Evolutionary conservation across 2,329 filamentous ascomycete genomes (phyloP), one percentile per base, ranked within the genome.

Genomic region (Ophiostoma sp.): DNA sequence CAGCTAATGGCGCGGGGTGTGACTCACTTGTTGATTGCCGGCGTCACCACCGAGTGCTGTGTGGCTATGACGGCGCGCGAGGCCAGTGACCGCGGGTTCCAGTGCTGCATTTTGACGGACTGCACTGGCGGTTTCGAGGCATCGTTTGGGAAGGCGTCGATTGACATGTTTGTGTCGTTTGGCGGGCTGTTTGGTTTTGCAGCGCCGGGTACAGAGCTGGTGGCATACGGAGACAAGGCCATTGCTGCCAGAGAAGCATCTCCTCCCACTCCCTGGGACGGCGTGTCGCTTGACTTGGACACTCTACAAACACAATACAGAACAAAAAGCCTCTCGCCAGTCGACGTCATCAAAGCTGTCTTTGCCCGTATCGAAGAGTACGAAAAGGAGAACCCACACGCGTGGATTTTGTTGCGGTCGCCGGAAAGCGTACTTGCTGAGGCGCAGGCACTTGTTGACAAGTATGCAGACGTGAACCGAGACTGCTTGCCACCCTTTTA

Each of bases 41-140:
- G 87, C 0, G 87, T 89, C 12, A 89, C 87, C 0, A 89, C 87
- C 0, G 87, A 89, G 78, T 83, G 86, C 76, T 89, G 87, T 76
- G 87, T 90, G 70, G 85, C 85, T 9, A 87, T 86, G 0, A 88
- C 87, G 0, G 81, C 87, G 1, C 81, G 87, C 50, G 88, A 90
- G 79, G 86, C 86, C 42, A 87, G 87, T 73, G 88, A 90, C 76
- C 84, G 88, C n/a, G 88, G 88, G 0, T 89, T 88, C 75, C 86
- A 90, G 77, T 88, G 86, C 78, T 89, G 87, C 81, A 82, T 85
- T 19, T 79, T 87, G 25, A 80, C 79, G 7, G 84, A 87, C 76
- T 86, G 83, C 75, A 87, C 85, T 0, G 82, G 82, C 64, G 85
- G 85, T 0, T 87, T 87, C 72, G 83, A 86, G 70, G 78, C 80